Base-by-base conservation (phyloP, 2,329 filamentous ascomycete species). In the Hypoxylon sp. region DNA sequence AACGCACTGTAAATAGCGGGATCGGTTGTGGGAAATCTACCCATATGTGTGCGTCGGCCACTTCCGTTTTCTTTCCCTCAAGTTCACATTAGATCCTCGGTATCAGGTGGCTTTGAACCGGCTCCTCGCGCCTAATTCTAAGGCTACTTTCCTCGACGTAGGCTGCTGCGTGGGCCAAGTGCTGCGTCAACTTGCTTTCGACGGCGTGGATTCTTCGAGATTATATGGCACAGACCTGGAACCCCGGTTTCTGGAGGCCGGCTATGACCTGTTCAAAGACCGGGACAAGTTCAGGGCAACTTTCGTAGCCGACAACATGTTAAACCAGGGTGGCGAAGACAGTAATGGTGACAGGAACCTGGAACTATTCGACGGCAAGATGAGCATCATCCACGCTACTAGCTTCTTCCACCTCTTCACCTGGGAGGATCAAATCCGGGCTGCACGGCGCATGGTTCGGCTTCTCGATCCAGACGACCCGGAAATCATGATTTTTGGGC, bases 231-330 rank as follows among this genome's bases (percentile, higher is more conserved):
- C 80, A 2, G 85, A 88, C 65, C 66, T 85, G 2, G 79, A 83
- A 45, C 70, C 79, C 19, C 78, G 77, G n/a, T 86, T 88, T 68
- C 80, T 88, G 55, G 80, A 86, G 9, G 75, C 86, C n/a, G 87
- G 87, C 27, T 88, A 89, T 74, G 86, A 90, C 57, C 80, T 92
- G 19, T 92, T 91, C 77, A 81, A 83, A 47, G 90, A 91, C 65
- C 81, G 82, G 25, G 72, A 78, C n/a, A 79, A 60, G 32, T 76
- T 88, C 4, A 78, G 78, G 19, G 80, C 80, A 1, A 79, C 78
- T 1, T 87, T 88, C 66, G 75, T 88, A 29, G 71, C 80, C 2
- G 86, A 84, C 19, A 83, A 88, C 64, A 75, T 87, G 63, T 74
- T 86, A 8, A 62, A 46, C 16, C 59, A 39, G 45, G 74, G 25